Evolutionary conservation across 2,329 filamentous ascomycete genomes (phyloP).

Genomic region (Ceratocystis albifundus): DNA sequence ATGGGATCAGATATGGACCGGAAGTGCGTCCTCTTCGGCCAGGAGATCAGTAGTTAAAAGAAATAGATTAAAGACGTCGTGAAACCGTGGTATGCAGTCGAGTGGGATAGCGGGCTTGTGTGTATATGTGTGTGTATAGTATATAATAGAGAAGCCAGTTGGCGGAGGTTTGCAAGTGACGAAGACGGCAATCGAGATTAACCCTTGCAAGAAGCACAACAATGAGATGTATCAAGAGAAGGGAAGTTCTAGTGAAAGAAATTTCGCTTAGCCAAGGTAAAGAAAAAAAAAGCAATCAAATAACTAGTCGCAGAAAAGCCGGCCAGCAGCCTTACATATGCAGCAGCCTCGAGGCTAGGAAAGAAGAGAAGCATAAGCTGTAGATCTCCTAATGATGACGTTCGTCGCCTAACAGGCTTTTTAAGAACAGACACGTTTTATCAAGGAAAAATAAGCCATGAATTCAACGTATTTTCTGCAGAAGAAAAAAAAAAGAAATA

Average conservation of each 20-base stretch:
- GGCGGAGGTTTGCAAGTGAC: not conserved
- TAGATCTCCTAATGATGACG: no score
- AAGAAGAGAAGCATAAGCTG: no score
- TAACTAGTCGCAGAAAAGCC: not conserved
- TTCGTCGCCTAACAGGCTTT: no score
- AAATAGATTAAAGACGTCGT: not conserved
- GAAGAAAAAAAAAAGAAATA: not conserved
- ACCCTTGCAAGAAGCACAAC: slow-evolving; percentile 1
- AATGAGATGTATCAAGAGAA: not conserved
- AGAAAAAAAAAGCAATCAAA: not conserved
- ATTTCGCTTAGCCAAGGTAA: not conserved
- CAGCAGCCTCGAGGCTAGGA: no score
- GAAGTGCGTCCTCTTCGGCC: not conserved
- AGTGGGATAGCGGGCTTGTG: not conserved
- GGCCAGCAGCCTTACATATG: no score
- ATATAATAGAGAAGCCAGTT: not conserved
- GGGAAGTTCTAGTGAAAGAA: not conserved
- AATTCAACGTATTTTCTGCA: no score
- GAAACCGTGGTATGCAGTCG: not conserved
- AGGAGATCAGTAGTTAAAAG: not conserved
- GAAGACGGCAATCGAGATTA: not conserved
- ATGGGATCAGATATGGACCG: not conserved
- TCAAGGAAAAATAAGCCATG: no score
- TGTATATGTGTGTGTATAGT: not conserved
- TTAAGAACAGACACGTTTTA: no score